Evolutionary conservation across 1,284 basidiomycete species (phyloP), one percentile per base, ranked within the genome.

Genomic region (Xerocomus amazonicus): DNA sequence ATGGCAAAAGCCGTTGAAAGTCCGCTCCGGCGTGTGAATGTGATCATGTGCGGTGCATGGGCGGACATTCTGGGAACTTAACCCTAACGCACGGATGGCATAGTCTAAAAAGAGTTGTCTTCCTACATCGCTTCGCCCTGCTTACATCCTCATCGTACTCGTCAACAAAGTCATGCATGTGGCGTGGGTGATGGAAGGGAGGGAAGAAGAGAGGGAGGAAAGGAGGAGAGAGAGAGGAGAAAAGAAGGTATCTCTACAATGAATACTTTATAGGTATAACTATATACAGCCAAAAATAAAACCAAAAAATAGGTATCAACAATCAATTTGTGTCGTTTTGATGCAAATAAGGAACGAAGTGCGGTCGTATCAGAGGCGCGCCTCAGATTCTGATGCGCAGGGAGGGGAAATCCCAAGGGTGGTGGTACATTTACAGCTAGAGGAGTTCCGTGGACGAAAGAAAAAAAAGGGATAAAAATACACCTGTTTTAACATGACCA

Each of bases 231-330:
- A 29, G 28, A 19, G 36, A 19, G 29, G 32, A 14, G 32, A 12
- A 43, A n/a, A 27, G 13, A 47, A 26, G n/a, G 38, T 26, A 35
- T 13, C 27, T 56, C 59, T 66, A 64, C 37, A 39, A 37, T 47
- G 40, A 48, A 12, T 41, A 38, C 56, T 62, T 62, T 53, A 67
- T 60, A 66, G 13, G 43, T 58, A 67, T 66, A 64, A 64, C 65
- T 64, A 67, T 64, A 63, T 67, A 64, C 62, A 63, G 10, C 47
- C 47, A 51, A 55, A 33, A 36, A 47, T 19, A 12, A 37, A 36
- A 29, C 26, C 23, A 29, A 44, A 37, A 45, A 27, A n/a, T 37
- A 31, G 36, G 42, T 54, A 61, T 49, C 47, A 48, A 48, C 45
- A 26, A 38, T 12, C 23, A 17, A 26, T 32, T 23, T n/a, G 38